These are phyloP conservation scores for Phytophthora sp. DNA, from an alignment of 352 stramenopile genomes.

Conservation along the genomic window DNA sequence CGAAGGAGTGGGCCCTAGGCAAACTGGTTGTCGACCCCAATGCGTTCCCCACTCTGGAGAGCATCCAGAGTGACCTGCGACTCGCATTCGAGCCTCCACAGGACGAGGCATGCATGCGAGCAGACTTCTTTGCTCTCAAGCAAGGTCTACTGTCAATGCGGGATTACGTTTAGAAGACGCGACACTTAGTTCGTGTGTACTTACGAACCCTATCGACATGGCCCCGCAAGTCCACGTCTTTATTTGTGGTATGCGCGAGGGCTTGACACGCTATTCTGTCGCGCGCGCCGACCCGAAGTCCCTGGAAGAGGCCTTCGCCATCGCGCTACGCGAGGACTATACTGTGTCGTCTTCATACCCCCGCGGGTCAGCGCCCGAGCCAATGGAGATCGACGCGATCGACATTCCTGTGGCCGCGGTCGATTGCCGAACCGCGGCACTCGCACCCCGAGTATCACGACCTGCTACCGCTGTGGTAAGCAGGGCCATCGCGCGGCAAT, in stretches of 20 bases:
- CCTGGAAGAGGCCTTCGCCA: no score
- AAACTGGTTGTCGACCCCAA: no score
- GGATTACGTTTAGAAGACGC: neutral
- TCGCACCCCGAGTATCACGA: no score
- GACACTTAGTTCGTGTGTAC: slow-evolving; percentile 1
- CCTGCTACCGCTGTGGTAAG: neutral
- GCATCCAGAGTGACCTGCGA: no score
- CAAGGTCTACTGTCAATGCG: neutral
- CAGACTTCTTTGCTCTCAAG: slow-evolving; percentile 13
- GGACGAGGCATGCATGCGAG: neutral
- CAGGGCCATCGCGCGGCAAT: slow-evolving; percentile 8
- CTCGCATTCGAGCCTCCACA: neutral
- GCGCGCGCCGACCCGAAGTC: neutral
- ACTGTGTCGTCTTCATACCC: no score
- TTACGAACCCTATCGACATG: slow-evolving; percentile 12
- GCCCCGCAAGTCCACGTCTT: slow-evolving; percentile 23
- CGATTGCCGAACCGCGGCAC: no score
- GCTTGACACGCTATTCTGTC: slow-evolving; percentile 11
- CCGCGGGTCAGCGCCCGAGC: neutral
- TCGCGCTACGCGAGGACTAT: no score
- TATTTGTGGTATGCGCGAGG: slow-evolving; percentile 18
- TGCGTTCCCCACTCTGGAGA: no score
- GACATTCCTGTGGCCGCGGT: neutral
- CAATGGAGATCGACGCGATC: slow-evolving; percentile 26
- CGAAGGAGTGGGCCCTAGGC: no score